Evolutionary conservation across 148 eudicot genomes (phyloP).

Genomic region (Agrostemma githago): DNA sequence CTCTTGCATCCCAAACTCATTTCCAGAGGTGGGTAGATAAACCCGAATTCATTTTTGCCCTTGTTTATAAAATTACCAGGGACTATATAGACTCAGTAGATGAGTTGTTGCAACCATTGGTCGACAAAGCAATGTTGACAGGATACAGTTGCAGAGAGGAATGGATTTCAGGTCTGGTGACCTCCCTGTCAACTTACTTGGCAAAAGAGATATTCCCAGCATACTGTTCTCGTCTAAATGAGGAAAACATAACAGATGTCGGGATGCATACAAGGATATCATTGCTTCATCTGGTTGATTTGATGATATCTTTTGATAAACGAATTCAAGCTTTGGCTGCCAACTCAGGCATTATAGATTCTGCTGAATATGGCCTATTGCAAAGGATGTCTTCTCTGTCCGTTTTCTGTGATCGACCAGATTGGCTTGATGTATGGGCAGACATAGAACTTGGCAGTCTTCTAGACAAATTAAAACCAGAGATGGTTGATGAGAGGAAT

Average conservation of each 20-base stretch:
- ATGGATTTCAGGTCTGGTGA: conserved; percentile 86
- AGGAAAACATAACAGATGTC: conserved; percentile 41
- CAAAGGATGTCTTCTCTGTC: conserved; percentile 64
- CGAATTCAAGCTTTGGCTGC: conserved; percentile 51
- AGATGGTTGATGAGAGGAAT: conserved; percentile 61
- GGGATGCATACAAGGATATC: conserved; percentile 52
- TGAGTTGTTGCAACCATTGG: conserved; percentile 84
- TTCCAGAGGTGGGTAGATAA: conserved; percentile 82
- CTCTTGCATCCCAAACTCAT: conserved; percentile 70
- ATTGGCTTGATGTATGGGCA: conserved; percentile 93
- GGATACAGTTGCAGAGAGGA: conserved; percentile 98
- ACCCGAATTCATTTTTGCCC: conserved; percentile 91
- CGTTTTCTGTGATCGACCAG: conserved; percentile 89
- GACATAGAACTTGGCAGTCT: conserved; percentile 65
- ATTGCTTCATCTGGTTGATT: conserved; percentile 82
- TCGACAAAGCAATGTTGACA: conserved; percentile 88
- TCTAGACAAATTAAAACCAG: conserved; percentile 51
- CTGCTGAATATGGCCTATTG: conserved; percentile 56
- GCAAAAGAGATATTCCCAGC: conserved; percentile 79
- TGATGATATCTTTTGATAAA: conserved; percentile 89
- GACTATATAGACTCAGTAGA: conserved; percentile 90
- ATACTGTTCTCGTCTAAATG: conserved; percentile 54
- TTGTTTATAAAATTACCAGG: conserved; percentile 69
- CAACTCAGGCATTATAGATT: conserved; percentile 51
- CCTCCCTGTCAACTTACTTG: conserved; percentile 70